Evolutionary conservation across 1,284 basidiomycete genomes (phyloP), one percentile per base, ranked within the genome.

Genomic region (Cryptococcus sp.): DNA sequence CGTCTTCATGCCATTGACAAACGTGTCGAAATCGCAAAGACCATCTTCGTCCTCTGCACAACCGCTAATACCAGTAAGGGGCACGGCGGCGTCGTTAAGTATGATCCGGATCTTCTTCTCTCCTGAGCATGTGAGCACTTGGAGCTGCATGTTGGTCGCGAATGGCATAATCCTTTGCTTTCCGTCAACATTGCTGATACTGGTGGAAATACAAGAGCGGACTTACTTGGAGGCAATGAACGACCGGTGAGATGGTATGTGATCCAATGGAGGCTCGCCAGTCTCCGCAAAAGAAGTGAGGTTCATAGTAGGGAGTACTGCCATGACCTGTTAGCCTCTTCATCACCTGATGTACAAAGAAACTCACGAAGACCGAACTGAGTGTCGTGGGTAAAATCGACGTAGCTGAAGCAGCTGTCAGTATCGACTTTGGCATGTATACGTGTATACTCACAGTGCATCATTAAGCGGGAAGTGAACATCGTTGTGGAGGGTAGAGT

Each of bases 241-340:
- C 0, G 74, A 72, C 61, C 83, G 81, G 54, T 84, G 73, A 45
- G 79, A 74, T 0, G 85, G 85, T 34, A 92, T 91, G 69, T 87
- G 87, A 55, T 86, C 85, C 10, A 83, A 81, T 0, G 90, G 89
- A 1, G 90, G 80, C 0, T 88, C 85, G 0, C 89, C 90, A 34
- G 77, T 75, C 22, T 80, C 80, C 7, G 88, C 85, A 55, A 93
- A 87, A 19, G 79, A 83, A 5, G 88, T 85, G 57, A 88, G 81
- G 73, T 87, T 87, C 72, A 87, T 76, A 0, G 86, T 81, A 2
- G 83, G 81, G 13, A 83, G 70, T 20, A 85, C 84, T 85, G 57
- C 25, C 3, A 23, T 40, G 23, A 19, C 6, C 10, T 37, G 54
- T 69, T 41, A 68, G 62, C 41, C 48, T 16, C 5, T 3, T 20